These are phyloP conservation scores for Nitzschia sp. DNA, from an alignment of 108 stramenopile species.

Conservation along the genomic window DNA sequence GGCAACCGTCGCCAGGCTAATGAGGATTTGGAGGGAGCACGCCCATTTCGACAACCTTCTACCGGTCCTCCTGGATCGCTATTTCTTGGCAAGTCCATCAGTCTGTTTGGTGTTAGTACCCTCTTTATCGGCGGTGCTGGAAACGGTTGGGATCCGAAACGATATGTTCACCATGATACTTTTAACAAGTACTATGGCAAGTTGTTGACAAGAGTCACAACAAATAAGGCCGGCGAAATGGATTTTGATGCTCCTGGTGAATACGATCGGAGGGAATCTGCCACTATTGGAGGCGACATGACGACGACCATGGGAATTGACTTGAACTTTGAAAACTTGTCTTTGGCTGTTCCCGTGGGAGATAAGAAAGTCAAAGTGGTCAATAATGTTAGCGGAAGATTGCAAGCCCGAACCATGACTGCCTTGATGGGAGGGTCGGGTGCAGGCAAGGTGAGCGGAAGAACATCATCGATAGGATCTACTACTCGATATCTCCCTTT, in stretches of 20 bases:
- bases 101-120: not conserved
- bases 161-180: conserved; percentile 23
- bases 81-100: not conserved
- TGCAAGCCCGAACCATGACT: conserved; percentile 54
- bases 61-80: not conserved
- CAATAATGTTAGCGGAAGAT: conserved; percentile 47
- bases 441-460: too few species aligned
- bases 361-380: conserved; percentile 41
- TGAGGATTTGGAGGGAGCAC: not conserved
- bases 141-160: not conserved
- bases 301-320: conserved; percentile 36
- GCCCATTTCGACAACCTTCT: not conserved
- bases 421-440: conserved; percentile 43
- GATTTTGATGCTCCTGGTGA: too few species aligned
- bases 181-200: conserved; percentile 46
- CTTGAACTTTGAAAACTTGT: conserved; percentile 45
- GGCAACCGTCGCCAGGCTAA: not conserved
- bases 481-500: too few species aligned
- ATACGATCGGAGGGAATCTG: too few species aligned
- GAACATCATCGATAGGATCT: too few species aligned
- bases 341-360: conserved; percentile 35
- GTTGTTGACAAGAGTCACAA: conserved; percentile 34
- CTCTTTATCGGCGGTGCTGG: not conserved
- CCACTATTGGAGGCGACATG: not conserved
- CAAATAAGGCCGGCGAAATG: too few species aligned